Percentiles rank a stretch among this genome's conserved stretches.
Conservation (phyloP, 768 basidiomycete genomes). For the Psilocybe azurescens region DNA sequence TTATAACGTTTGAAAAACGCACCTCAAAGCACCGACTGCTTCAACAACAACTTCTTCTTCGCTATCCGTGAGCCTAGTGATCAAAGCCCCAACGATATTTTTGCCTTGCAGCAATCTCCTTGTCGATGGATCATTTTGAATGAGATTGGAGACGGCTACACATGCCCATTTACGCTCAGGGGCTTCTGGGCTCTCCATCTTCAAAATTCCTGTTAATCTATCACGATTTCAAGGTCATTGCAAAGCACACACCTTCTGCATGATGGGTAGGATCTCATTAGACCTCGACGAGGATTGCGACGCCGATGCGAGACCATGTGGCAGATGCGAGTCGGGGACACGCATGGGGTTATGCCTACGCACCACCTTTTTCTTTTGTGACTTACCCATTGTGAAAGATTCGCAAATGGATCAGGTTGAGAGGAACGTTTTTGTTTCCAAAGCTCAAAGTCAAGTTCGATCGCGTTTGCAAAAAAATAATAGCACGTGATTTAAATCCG, state of each 20-base stretch:
- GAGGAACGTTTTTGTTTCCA: neutral
- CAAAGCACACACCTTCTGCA: conserved; percentile 75
- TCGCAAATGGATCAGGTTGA: neutral
- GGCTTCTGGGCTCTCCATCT: conserved; percentile 81
- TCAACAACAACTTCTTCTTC: conserved; percentile 93
- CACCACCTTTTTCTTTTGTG: conserved; percentile 86
- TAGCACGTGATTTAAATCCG: conserved; percentile 14
- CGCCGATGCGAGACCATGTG: conserved; percentile 79
- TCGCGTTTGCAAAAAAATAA: conserved; percentile 20
- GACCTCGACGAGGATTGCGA: conserved; percentile 76
- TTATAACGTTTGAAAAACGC: conserved; percentile 26
- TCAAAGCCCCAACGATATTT: conserved; percentile 86
- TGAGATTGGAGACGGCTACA: conserved; percentile 93
- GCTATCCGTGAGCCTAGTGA: conserved; percentile 84
- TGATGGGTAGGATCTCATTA: conserved; percentile 83
- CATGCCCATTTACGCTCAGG: conserved; percentile 94
- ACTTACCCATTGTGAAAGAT: conserved; percentile 77
- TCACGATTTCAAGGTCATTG: neutral
- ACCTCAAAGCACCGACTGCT: conserved; percentile 89
- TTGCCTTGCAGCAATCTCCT: conserved; percentile 88
- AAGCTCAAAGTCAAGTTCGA: conserved; percentile 5
- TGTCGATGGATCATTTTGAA: conserved; percentile 94
- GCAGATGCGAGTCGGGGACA: conserved; percentile 91
- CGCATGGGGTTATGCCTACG: conserved; percentile 93
- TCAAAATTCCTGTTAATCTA: conserved; percentile 9